Conservation (phyloP, 2,329 filamentous ascomycete genomes). For the Dryadomyces quercus-mongolicae region DNA sequence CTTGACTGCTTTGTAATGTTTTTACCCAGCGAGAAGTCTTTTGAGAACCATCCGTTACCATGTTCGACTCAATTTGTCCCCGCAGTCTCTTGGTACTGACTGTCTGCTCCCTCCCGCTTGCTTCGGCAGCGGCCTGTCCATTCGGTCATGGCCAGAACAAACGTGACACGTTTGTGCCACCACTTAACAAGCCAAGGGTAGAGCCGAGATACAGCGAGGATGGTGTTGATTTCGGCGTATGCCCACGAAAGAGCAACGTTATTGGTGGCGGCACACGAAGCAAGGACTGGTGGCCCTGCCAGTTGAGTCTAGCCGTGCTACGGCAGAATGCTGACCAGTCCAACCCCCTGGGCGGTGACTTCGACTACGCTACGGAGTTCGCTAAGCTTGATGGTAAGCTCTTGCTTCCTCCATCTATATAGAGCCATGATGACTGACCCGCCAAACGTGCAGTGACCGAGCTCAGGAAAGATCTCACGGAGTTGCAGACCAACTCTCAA, state of each 20-base stretch:
- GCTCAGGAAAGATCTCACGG: constrained; percentile 59
- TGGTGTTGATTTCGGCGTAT: background rate
- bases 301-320: constrained; percentile 56
- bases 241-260: constrained; percentile 9
- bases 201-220: constrained; percentile 1
- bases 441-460: constrained; percentile 22
- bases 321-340: constrained; percentile 54
- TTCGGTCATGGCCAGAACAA: background rate
- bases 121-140: background rate
- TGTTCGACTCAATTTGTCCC: background rate
- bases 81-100: background rate
- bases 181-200: too few relatives aligned
- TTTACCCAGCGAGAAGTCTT: too few relatives aligned
- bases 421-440: background rate
- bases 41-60: background rate
- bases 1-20: background rate
- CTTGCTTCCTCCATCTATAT: too few relatives aligned
- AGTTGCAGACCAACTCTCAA: constrained; percentile 67
- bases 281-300: constrained; percentile 63
- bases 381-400: constrained; percentile 16
- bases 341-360: constrained; percentile 53
- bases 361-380: constrained; percentile 65
- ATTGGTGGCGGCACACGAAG: constrained; percentile 55
- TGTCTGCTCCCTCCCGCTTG: background rate
- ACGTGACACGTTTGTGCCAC: background rate